Base-by-base conservation (phyloP, 2,329 filamentous ascomycete genomes). In the Curvularia sp. region DNA sequence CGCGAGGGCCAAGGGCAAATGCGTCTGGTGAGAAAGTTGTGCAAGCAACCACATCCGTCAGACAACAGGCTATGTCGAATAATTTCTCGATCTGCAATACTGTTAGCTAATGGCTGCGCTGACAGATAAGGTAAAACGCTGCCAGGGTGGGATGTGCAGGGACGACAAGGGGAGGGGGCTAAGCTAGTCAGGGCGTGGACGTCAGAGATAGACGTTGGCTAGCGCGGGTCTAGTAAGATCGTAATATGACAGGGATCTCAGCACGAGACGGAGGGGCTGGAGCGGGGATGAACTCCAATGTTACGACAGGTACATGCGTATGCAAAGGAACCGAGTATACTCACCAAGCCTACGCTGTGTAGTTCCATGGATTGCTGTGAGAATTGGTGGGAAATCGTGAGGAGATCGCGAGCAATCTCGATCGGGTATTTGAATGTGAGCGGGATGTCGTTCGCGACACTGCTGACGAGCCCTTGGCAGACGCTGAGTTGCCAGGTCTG, bases 401-500 rank as follows among this genome's bases (percentile, higher is more conserved):
- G 78, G 1, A 88, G 81, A 49, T 86, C 85, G 48, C 85, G 78
- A 0, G 86, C 86, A n/a, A 88, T 86, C 38, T 86, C 82, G 28
- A 88, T 81, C 0, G 86, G 86, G 55, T 86, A 88, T 31, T 82
- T 81, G 76, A 88, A 88, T 33, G 81, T 85, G 82, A 88, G 85
- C 47, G 85, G 84, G 61, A 82, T 82, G 56, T 89, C 84, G 6
- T 80, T 75, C 0, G 86, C 81, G 2, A 82, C 82, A 31, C 84
- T 86, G 31, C 86, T 88, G 20, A 90, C 80, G 24, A 87, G 84
- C 4, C 86, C 86, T 64, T 89, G 87, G 20, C 85, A 84, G 66
- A 89, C 89, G 3, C 87, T 88, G 1, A 88, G 83, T 66, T 90
- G 88, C 88, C 88, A 91, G n/a, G 90, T 85, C 77, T 90, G 88